These are phyloP conservation scores for Arachnomyces sp. DNA, from an alignment of 2,329 filamentous ascomycete genomes.

Conservation along the genomic window DNA sequence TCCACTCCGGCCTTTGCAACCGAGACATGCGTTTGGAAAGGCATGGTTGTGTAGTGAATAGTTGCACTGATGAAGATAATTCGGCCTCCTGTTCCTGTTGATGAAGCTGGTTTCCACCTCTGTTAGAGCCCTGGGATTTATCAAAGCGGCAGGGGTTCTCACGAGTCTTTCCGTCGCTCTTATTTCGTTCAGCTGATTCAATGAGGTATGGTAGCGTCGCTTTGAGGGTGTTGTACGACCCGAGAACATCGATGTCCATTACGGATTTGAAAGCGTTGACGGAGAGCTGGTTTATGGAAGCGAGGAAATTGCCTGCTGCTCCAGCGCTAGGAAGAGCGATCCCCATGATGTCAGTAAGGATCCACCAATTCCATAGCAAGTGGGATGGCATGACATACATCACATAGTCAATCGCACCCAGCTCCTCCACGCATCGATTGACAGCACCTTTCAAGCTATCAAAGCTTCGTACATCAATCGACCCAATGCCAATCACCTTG, in stretches of 20 bases:
- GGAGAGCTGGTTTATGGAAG: slow-evolving; percentile 70
- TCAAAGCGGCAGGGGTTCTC: slow-evolving; percentile 12
- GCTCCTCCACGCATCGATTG: slow-evolving; percentile 67
- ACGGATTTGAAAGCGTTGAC: slow-evolving; percentile 90
- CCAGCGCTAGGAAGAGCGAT: slow-evolving; percentile 55
- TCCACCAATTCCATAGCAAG: too few relatives aligned
- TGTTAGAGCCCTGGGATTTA: background rate
- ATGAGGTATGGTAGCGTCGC: slow-evolving; percentile 76
- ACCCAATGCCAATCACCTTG: slow-evolving; percentile 78
- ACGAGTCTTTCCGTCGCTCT: slow-evolving; percentile 49
- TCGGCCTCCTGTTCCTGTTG: slow-evolving; percentile 61
- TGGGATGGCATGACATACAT: slow-evolving; percentile 56
- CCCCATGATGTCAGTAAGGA: slow-evolving; percentile 10
- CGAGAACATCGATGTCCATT: slow-evolving; percentile 91
- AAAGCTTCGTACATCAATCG: slow-evolving; percentile 62
- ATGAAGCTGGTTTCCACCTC: slow-evolving; percentile 19
- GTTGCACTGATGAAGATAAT: slow-evolving; percentile 87
- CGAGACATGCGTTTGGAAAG: slow-evolving; percentile 80
- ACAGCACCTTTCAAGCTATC: slow-evolving; percentile 63
- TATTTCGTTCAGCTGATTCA: slow-evolving; percentile 59
- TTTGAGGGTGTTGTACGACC: slow-evolving; percentile 91
- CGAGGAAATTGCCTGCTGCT: slow-evolving; percentile 91
- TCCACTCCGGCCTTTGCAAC: slow-evolving; percentile 90
- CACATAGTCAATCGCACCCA: slow-evolving; percentile 84
- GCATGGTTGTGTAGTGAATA: slow-evolving; percentile 80